phyloP scores from a whole-genome alignment of 2,329 filamentous ascomycete species.

The Kalaharituber pfeilii region DNA sequence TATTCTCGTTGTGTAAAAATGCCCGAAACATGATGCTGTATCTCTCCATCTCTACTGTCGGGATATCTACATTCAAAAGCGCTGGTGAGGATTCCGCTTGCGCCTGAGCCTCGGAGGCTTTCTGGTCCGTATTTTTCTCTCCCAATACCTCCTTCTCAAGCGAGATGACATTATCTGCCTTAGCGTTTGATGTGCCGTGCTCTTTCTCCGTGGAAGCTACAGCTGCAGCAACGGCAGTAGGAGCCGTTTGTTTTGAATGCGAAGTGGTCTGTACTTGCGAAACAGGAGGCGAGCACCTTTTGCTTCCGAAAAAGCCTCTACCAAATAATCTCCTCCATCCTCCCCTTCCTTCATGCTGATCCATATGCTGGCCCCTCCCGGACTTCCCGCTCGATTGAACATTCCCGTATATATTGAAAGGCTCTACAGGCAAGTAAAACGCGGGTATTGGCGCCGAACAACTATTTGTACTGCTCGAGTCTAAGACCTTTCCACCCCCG shows the following conservation, averaged over 20 bases:
- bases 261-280: too few species aligned
- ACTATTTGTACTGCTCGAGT: neutral
- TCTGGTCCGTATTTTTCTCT: neutral
- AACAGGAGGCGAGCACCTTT: slow-evolving; percentile 21
- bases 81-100: slow-evolving; percentile 26
- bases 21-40: slow-evolving; percentile 89
- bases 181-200: neutral
- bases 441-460: neutral
- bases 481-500: neutral
- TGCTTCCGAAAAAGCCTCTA: slow-evolving; percentile 31
- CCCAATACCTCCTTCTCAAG: neutral
- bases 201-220: neutral
- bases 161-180: neutral
- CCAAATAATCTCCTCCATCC: slow-evolving; percentile 45
- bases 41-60: slow-evolving; percentile 61
- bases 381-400: slow-evolving; percentile 2
- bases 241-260: too few species aligned
- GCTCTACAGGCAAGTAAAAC: neutral
- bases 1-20: slow-evolving; percentile 36
- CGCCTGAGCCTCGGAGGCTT: too few species aligned
- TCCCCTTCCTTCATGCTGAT: slow-evolving; percentile 28
- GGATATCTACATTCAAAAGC: slow-evolving; percentile 57
- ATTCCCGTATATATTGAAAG: neutral
- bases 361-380: neutral
- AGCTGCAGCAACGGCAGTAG: too few species aligned